phyloP scores from a whole-genome alignment of 345 rosid species.

The Melastoma malabathricum region DNA sequence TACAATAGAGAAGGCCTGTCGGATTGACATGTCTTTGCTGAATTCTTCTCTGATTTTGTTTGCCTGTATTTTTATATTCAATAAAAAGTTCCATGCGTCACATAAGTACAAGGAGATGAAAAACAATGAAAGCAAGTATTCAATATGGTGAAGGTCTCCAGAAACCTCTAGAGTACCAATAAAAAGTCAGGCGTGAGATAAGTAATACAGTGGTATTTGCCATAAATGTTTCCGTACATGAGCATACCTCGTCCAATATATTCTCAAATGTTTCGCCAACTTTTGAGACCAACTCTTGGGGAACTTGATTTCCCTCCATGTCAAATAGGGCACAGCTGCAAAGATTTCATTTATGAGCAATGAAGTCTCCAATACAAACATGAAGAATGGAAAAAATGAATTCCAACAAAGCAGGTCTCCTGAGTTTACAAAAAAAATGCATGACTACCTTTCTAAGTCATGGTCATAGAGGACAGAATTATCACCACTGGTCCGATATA shows the following conservation, averaged over 20 bases:
- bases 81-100: conserved; percentile 7
- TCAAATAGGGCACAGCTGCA: conserved; percentile 75
- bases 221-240: background rate
- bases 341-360: background rate
- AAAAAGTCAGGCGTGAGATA: too few species aligned
- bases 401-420: background rate
- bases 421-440: background rate
- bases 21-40: conserved; percentile 64
- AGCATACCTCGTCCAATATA: conserved; percentile 64
- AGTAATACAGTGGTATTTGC: too few species aligned
- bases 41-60: conserved; percentile 52
- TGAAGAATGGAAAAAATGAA: background rate
- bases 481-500: conserved; percentile 93
- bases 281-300: conserved; percentile 58
- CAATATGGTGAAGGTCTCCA: too few species aligned
- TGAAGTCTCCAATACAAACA: background rate
- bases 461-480: conserved; percentile 92
- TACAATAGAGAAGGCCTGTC: conserved; percentile 51
- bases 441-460: conserved; percentile 70
- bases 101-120: conserved; percentile 3
- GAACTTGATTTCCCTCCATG: conserved; percentile 72
- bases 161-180: too few species aligned
- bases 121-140: background rate
- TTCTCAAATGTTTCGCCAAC: conserved; percentile 70
- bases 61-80: conserved; percentile 34